phyloP scores from a whole-genome alignment of 495 filamentous ascomycete species.

The Aspergillus ostianus region DNA sequence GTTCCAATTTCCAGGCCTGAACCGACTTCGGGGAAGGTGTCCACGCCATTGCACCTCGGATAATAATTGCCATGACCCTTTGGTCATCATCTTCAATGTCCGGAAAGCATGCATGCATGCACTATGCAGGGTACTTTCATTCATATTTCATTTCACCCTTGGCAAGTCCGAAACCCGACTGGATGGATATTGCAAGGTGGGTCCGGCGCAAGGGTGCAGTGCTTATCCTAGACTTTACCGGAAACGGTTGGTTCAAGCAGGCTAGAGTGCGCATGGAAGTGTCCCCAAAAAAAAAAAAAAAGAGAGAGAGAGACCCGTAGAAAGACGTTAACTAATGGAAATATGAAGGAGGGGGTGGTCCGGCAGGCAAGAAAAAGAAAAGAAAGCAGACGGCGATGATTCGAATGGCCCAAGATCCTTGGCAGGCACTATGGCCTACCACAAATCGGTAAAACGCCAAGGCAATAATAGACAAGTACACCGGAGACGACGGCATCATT shows the following conservation, averaged over 20 bases:
- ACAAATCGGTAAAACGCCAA: neutral
- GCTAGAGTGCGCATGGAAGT: neutral
- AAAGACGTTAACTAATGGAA: too few species aligned
- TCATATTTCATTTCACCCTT: slow-evolving; percentile 14
- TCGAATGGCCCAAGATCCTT: slow-evolving; percentile 2
- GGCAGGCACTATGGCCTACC: slow-evolving; percentile 8
- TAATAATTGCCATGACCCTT: neutral
- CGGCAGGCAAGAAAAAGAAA: slow-evolving; percentile 1
- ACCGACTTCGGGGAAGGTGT: neutral
- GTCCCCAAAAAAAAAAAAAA: neutral
- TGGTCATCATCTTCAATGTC: too few species aligned
- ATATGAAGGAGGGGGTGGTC: too few species aligned
- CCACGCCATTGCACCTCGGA: slow-evolving; percentile 4
- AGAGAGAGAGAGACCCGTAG: neutral
- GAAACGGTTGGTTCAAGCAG: slow-evolving; percentile 17
- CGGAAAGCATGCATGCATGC: too few species aligned
- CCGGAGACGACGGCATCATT: neutral
- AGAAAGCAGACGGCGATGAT: neutral
- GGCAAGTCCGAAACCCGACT: slow-evolving; percentile 13
- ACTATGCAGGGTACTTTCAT: neutral
- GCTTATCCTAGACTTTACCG: slow-evolving; percentile 24
- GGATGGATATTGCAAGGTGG: slow-evolving; percentile 20
- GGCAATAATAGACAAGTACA: neutral
- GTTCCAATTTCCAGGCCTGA: neutral
- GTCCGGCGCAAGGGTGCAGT: slow-evolving; percentile 27